These are phyloP conservation scores for Grosmannia penicillata DNA, from an alignment of 2,329 filamentous ascomycete species.

Conservation along the genomic window DNA sequence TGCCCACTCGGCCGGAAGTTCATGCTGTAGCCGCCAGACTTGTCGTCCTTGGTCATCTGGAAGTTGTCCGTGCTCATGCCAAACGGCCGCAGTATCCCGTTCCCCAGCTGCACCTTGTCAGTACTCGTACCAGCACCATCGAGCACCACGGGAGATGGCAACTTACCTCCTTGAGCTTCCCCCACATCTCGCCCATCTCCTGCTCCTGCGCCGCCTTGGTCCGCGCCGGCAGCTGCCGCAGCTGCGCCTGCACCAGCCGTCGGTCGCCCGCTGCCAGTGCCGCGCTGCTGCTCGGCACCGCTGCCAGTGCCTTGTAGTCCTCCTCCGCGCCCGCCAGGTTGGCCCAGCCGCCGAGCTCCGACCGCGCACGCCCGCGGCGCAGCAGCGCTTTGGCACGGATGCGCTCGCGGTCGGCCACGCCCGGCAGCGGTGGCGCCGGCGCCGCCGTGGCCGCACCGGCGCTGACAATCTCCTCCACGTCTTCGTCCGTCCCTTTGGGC, in stretches of 20 bases:
- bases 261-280: conserved; percentile 51
- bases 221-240: conserved; percentile 49
- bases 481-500: conserved; percentile 22
- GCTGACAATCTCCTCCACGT: conserved; percentile 43
- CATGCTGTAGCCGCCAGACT: conserved; percentile 85
- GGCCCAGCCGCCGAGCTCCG: conserved; percentile 62
- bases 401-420: conserved; percentile 46
- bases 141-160: not conserved
- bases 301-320: conserved; percentile 59
- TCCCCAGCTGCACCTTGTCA: conserved; percentile 46
- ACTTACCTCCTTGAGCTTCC: conserved; percentile 69
- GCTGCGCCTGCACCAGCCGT: conserved; percentile 50
- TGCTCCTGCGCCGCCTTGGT: conserved; percentile 68
- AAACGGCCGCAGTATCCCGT: conserved; percentile 84
- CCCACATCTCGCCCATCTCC: conserved; percentile 96
- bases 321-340: conserved; percentile 62
- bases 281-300: conserved; percentile 22
- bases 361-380: conserved; percentile 58
- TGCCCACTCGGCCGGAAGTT: conserved; percentile 42
- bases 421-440: conserved; percentile 17
- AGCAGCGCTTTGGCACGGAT: conserved; percentile 75
- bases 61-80: conserved; percentile 91
- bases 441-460: conserved; percentile 38
- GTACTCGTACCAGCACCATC: no score
- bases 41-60: conserved; percentile 81